Evolutionary conservation across 2,329 filamentous ascomycete genomes (phyloP).

Genomic region (Sphaceloma murrayae): DNA sequence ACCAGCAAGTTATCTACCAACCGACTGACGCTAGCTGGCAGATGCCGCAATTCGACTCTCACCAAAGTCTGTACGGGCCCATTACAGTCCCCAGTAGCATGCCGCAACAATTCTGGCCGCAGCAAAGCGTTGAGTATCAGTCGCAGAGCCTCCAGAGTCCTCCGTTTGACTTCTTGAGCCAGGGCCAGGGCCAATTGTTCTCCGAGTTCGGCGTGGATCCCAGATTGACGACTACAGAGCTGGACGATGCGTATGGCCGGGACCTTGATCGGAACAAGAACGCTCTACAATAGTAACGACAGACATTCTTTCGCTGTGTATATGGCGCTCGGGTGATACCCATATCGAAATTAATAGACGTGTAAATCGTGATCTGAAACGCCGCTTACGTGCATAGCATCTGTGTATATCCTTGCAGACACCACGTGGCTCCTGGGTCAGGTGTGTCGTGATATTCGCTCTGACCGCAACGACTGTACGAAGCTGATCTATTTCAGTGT

Average conservation of each 20-base stretch:
- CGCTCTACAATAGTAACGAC: background rate
- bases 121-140: too few species aligned
- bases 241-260: constrained; percentile 10
- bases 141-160: constrained; percentile 6
- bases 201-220: constrained; percentile 4
- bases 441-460: too few species aligned
- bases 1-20: background rate
- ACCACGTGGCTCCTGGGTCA: too few species aligned
- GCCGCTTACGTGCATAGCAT: background rate
- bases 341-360: background rate
- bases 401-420: too few species aligned
- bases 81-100: too few species aligned
- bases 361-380: constrained; percentile 13
- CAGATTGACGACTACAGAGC: background rate
- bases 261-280: constrained; percentile 11
- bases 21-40: background rate
- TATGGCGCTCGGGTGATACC: too few species aligned
- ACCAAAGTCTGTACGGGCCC: too few species aligned
- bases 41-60: background rate
- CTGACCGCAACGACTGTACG: too few species aligned
- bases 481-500: too few species aligned
- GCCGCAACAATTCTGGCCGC: too few species aligned
- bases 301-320: too few species aligned
- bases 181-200: background rate
- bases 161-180: background rate